phyloP scores from a whole-genome alignment of 768 basidiomycete genomes.

The Amanita inopinata region DNA sequence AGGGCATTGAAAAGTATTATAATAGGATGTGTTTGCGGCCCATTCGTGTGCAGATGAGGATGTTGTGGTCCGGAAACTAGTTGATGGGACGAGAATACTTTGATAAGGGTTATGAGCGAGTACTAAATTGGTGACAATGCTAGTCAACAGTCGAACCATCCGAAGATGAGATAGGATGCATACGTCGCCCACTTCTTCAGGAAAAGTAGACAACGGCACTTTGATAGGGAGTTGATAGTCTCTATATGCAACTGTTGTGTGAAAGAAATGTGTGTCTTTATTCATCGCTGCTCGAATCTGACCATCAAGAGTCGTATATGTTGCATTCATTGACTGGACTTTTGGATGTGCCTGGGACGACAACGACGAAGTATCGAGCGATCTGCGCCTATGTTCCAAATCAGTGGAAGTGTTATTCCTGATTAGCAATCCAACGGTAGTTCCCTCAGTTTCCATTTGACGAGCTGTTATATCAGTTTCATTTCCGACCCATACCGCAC shows the following conservation, averaged over 20 bases:
- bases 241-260: slow-evolving; percentile 77
- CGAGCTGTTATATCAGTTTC: slow-evolving; percentile 43
- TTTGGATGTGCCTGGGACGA: slow-evolving; percentile 42
- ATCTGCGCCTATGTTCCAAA: slow-evolving; percentile 43
- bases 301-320: slow-evolving; percentile 35
- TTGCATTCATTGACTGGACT: slow-evolving; percentile 28
- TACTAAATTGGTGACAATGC: slow-evolving; percentile 51
- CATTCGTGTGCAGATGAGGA: slow-evolving; percentile 90
- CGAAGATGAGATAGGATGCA: slow-evolving; percentile 17
- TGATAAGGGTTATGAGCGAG: slow-evolving; percentile 83
- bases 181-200: slow-evolving; percentile 96
- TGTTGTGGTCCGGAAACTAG: slow-evolving; percentile 65
- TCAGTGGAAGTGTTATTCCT: slow-evolving; percentile 30
- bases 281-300: slow-evolving; percentile 38
- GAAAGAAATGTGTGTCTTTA: slow-evolving; percentile 93
- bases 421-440: slow-evolving; percentile 24
- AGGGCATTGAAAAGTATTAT: slow-evolving; percentile 95
- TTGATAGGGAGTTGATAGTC: slow-evolving; percentile 82
- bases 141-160: slow-evolving; percentile 3
- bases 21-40: slow-evolving; percentile 84
- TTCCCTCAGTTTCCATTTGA: slow-evolving; percentile 22
- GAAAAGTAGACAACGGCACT: slow-evolving; percentile 81
- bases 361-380: slow-evolving; percentile 66
- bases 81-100: slow-evolving; percentile 60
- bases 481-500: slow-evolving; percentile 78